Evolutionary conservation across 345 rosid genomes (phyloP), one percentile per base, ranked within the genome.

Genomic region (Eucalyptus guilfoylei): DNA sequence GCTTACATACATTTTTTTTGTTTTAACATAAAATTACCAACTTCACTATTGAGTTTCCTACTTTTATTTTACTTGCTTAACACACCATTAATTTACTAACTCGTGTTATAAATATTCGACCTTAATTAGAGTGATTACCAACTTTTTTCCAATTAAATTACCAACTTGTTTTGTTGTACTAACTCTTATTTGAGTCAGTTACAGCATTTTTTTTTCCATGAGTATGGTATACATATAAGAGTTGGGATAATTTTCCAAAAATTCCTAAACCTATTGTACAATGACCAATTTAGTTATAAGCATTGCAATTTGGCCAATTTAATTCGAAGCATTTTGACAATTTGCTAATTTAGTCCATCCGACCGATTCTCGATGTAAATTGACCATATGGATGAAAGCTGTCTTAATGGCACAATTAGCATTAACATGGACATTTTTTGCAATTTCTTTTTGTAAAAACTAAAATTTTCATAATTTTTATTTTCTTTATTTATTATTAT

Each of bases 321-420:
- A 72, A 21, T 17, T 6, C 2, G 6, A 19, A 72, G 23, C 26
- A 2, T 72, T 69, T 34, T 72, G 2, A 3, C 4, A 9, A 34
- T 72, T 34, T 34, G 26, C 2, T 6, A 34, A 72, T 72, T 72
- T 72, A 32, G 5, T 69, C 21, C 3, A 5, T 32, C 1, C 2
- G 3, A 2, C 4, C 40, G 16, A 16, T 8, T 32, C 21, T 69
- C 4, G 2, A 37, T 4, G 6, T 7, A 69, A 69, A 32, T 17
- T 34, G 21, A 32, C 10, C 11, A 67, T 67, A 37, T 67, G 42
- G 23, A 67, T 7, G 23, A 5, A 0, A 5, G 12, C 2, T 21
- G 0, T 72, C 44, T 72, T 34, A 69, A 9, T 34, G 26, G 2
- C 24, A 69, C 0, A 1, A 0, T 10, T 3, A 34, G 2, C 0